Evolutionary conservation across 257 asterid genomes (phyloP).

Genomic region (Craterostigma plantagineum): DNA sequence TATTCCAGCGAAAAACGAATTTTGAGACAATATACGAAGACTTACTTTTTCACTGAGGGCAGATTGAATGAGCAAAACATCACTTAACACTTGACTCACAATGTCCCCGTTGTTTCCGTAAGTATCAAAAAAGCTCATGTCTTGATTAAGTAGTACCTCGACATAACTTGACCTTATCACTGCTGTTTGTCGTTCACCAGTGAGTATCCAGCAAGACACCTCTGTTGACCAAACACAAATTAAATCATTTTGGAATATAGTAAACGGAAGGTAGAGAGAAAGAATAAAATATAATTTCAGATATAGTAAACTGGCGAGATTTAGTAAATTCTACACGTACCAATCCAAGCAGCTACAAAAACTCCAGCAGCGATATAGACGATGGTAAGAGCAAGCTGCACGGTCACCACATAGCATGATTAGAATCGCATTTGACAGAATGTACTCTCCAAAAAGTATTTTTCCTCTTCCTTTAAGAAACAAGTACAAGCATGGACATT

Average conservation of each 20-base stretch:
- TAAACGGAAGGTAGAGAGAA: background rate
- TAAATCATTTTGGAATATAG: background rate
- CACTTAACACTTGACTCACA: conserved; percentile 99
- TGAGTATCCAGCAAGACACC: conserved; percentile 98
- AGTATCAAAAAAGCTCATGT: conserved; percentile 98
- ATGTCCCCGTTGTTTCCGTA: conserved; percentile 98
- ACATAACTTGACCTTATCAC: conserved; percentile 96
- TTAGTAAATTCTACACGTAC: conserved; percentile 24
- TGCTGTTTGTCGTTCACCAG: conserved; percentile 99
- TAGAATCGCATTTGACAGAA: too few relatives aligned
- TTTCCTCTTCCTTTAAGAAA: too few relatives aligned
- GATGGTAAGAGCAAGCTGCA: conserved; percentile 83
- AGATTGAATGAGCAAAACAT: conserved; percentile 93
- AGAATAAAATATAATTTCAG: background rate
- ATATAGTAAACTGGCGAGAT: background rate
- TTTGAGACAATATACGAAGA: conserved; percentile 2
- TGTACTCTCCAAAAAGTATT: too few relatives aligned
- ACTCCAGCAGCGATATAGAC: conserved; percentile 86
- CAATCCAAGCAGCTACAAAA: conserved; percentile 95
- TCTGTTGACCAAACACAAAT: conserved; percentile 21
- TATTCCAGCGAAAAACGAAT: conserved; percentile 7
- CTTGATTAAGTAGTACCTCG: conserved; percentile 92
- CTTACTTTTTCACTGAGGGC: conserved; percentile 97
- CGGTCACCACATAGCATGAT: conserved; percentile 10
- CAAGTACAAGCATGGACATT: too few relatives aligned